Conservation (phyloP, 805 yeast genomes). For the Jamesozyma piceae region DNA sequence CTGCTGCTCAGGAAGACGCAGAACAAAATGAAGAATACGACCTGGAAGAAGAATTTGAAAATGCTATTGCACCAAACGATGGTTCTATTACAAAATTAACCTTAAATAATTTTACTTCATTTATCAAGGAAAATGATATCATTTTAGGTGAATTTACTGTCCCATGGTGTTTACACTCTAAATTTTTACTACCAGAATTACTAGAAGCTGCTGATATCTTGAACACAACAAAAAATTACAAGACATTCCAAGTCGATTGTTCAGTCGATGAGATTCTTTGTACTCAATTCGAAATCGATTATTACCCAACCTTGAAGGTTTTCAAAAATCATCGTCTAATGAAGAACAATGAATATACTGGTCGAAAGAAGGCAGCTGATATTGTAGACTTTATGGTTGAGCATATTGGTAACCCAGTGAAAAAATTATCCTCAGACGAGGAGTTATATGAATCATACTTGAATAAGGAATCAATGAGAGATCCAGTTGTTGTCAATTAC, state of each 20-base stretch:
- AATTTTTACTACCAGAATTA: constrained; percentile 69
- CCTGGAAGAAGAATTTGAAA: constrained; percentile 22
- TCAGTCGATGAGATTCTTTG: constrained; percentile 65
- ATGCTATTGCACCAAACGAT: constrained; percentile 68
- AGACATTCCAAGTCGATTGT: constrained; percentile 77
- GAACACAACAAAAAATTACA: constrained; percentile 46
- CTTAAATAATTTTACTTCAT: constrained; percentile 52
- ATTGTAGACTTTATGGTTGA: constrained; percentile 71
- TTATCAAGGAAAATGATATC: constrained; percentile 61
- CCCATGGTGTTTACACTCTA: constrained; percentile 97
- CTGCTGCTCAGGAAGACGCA: background rate
- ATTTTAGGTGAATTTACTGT: constrained; percentile 82
- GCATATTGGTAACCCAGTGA: constrained; percentile 69
- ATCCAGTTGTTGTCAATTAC: constrained; percentile 51
- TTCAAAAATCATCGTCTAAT: constrained; percentile 45
- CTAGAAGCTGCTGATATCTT: constrained; percentile 70
- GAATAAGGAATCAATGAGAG: constrained; percentile 29
- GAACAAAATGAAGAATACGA: background rate
- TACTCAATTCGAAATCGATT: constrained; percentile 54
- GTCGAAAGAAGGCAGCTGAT: constrained; percentile 71
- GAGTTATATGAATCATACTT: constrained; percentile 38
- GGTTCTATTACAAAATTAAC: constrained; percentile 78
- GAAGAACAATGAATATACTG: constrained; percentile 54
- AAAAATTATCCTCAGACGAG: constrained; percentile 38
- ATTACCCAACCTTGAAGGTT: constrained; percentile 75